phyloP scores from a whole-genome alignment of 768 basidiomycete species.

The Vishniacozyma victoriae region DNA sequence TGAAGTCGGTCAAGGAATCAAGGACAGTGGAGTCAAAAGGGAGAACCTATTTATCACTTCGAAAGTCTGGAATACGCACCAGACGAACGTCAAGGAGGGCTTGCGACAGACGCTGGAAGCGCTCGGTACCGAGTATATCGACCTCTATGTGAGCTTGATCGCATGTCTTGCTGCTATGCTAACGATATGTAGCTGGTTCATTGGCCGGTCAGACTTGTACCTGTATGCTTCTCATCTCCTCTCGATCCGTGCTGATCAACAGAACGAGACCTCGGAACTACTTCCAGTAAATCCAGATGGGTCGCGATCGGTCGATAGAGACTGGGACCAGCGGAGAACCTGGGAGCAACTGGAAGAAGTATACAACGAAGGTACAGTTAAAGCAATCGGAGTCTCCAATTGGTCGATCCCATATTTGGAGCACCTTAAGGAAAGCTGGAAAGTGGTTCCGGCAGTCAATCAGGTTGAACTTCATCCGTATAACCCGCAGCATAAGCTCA shows the following conservation, averaged over 20 bases:
- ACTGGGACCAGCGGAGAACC: constrained; percentile 8
- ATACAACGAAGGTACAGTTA: constrained; percentile 49
- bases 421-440: constrained; percentile 62
- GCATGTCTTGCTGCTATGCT: too few species aligned
- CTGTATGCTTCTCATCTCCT: neutral
- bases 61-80: constrained; percentile 52
- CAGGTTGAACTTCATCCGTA: constrained; percentile 65
- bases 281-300: constrained; percentile 10
- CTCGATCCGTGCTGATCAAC: neutral
- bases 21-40: constrained; percentile 66
- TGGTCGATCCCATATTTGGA: constrained; percentile 60
- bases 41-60: constrained; percentile 69
- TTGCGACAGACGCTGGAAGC: constrained; percentile 69
- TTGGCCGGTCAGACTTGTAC: constrained; percentile 2
- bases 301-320: constrained; percentile 15
- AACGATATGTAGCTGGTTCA: constrained; percentile 57
- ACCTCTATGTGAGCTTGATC: constrained; percentile 62
- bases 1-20: constrained; percentile 77
- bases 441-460: constrained; percentile 62
- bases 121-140: constrained; percentile 69
- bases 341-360: constrained; percentile 56
- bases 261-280: constrained; percentile 1
- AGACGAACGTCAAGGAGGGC: constrained; percentile 62
- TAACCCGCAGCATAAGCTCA: constrained; percentile 58
- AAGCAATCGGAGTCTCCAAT: constrained; percentile 63